Base-by-base conservation (phyloP, 2,329 filamentous ascomycete species). In the Fusarium kyushuense region DNA sequence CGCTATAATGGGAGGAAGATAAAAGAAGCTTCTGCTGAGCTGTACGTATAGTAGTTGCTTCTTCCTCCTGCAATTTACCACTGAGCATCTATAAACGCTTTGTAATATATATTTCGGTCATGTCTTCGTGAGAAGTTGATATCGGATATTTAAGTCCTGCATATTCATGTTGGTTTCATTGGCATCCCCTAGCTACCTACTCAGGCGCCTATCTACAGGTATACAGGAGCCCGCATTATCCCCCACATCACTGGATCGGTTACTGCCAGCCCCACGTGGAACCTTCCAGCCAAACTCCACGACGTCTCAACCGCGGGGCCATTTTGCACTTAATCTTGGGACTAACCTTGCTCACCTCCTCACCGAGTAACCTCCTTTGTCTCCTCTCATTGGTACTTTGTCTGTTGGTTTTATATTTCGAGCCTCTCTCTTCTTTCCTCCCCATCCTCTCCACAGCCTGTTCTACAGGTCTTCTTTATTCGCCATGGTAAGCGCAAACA, bases 211-310 rank as follows among this genome's bases (percentile, higher is more conserved):
- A 33, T 16, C 14, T 13, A 6, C 6, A 33, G 10, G 9, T 21
- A 13, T 21, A 11, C 13, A 40, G 12, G 21, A 35, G 46, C 30
- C 46, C 46, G 32, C 23, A 49, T 27, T 6, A 17, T 38, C 47
- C 47, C 47, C 47, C 47, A 49, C 47, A 49, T 49, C n/a, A 33
- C 47, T 49, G 47, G 17, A 49, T 49, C 17, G 17, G 23, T 6
- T 21, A 16, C 46, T 41, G 13, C 43, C 19, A 63, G 72, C 72
- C 72, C 72, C 72, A 73, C 72, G 71, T 75, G 70, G 72, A 75
- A 75, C 59, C 70, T 75, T 75, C 72, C 72, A 73, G 65, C 64
- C 57, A 71, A 71, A 69, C 54, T 68, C 64, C 54, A 71, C 70
- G 54, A 68, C 67, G 54, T 40, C 49, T 65, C 58, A 71, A 60